Evolutionary conservation across 177 flowering plant genomes (phyloP).

Genomic region (Vitis hybrid): DNA sequence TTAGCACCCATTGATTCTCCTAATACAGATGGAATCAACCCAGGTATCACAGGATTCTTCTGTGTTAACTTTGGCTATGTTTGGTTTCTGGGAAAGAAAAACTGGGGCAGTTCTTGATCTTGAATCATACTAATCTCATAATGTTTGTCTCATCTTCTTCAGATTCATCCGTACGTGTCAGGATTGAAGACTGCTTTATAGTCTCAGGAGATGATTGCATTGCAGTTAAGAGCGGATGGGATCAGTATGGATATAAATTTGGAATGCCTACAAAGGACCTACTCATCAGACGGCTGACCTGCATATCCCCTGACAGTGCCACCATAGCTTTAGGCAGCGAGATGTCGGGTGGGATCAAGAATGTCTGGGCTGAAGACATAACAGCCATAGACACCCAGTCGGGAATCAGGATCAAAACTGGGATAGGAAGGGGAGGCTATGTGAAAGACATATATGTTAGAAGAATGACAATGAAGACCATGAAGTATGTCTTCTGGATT

Average conservation of each 20-base stretch:
- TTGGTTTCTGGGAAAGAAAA: too few relatives aligned
- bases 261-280: conserved; percentile 51
- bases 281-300: conserved; percentile 43
- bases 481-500: conserved; percentile 72
- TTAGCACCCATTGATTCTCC: conserved; percentile 55
- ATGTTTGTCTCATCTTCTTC: neutral
- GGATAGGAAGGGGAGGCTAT: conserved; percentile 47
- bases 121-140: too few relatives aligned
- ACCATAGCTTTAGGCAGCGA: conserved; percentile 65
- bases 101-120: too few relatives aligned
- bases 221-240: conserved; percentile 64
- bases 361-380: conserved; percentile 49
- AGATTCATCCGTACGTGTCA: conserved; percentile 36
- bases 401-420: conserved; percentile 55
- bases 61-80: too few relatives aligned
- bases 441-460: conserved; percentile 51
- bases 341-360: conserved; percentile 65
- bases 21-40: conserved; percentile 73
- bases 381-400: conserved; percentile 47
- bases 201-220: conserved; percentile 70
- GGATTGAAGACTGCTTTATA: conserved; percentile 47
- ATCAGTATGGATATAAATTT: conserved; percentile 45
- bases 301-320: conserved; percentile 65
- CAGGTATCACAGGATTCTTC: conserved; percentile 24
- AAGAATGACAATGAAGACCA: conserved; percentile 36